Base-by-base conservation (phyloP, 169 alveolate species). In the Eimeria necatrix region DNA sequence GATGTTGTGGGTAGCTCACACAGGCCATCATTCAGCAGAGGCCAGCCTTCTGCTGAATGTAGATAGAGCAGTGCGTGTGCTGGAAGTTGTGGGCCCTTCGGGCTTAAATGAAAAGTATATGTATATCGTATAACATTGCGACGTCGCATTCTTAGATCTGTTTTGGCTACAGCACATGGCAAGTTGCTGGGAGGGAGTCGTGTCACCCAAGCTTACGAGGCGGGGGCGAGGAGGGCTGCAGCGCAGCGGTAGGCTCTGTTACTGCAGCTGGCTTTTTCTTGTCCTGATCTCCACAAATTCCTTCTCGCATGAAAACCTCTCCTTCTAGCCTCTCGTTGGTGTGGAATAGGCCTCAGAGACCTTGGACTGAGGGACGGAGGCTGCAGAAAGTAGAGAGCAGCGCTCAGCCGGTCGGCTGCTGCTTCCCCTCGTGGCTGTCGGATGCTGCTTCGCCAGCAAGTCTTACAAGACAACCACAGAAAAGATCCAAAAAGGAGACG, bases 181-280 rank as follows among this genome's bases (percentile, higher is more conserved):
- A 32, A 32, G 41, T 32, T 32, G 41, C 41, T 32, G 41, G 2
- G 68, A 56, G 68, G 22, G 20, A 14, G 68, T 56, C 22, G 68
- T 56, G 68, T 56, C 68, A 10, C 68, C 20, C 22, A 14, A 10
- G 2, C 22, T 18, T 18, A 18, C 12, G 68, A 18, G 20, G 68
- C 22, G 68, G 68, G 68, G 68, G 20, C 68, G 68, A 56, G 68
- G 68, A 56, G 68, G 68, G 68, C 68, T 56, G 68, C 68, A 14
- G 68, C 68, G 68, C 68, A 56, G 68, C 68, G 22, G 68, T 18
- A 56, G 2, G 12, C 68, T 56, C 20, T 10, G 68, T 18, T 56
- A 18, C 68, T 56, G 68, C 68, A 0, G 20, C 68, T 18, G 1
- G 1, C 68, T 18, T 10, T 10, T 18, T 18, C 68, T 56, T 56